phyloP scores from a whole-genome alignment of 306 rosid species.

The Trichosanthes truncata region DNA sequence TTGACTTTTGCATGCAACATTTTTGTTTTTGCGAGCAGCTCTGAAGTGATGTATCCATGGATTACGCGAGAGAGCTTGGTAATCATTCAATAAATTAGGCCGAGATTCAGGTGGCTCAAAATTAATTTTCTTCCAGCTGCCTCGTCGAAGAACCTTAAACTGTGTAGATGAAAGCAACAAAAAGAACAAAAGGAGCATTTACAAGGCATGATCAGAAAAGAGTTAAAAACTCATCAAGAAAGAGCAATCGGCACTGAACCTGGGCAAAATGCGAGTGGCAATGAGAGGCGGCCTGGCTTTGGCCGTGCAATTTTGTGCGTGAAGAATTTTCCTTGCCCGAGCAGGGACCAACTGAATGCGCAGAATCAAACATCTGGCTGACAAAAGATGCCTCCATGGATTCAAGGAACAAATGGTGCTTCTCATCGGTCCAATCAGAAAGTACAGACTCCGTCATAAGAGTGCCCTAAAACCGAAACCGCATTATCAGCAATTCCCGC shows the following conservation, averaged over 20 bases:
- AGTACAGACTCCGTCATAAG: slow-evolving; percentile 22
- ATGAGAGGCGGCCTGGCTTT: neutral
- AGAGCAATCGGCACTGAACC: slow-evolving; percentile 28
- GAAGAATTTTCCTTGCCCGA: neutral
- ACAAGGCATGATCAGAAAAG: neutral
- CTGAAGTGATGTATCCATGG: slow-evolving; percentile 59
- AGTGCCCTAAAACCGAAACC: slow-evolving; percentile 8
- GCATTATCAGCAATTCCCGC: neutral
- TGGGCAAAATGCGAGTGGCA: slow-evolving; percentile 20
- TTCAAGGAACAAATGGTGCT: slow-evolving; percentile 66
- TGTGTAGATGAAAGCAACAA: neutral
- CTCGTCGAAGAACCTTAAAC: slow-evolving; percentile 54
- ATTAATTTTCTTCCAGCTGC: slow-evolving; percentile 42
- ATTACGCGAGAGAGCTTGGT: slow-evolving; percentile 19
- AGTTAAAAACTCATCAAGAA: neutral
- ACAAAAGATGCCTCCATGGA: slow-evolving; percentile 82
- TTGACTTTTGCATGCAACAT: slow-evolving; percentile 11
- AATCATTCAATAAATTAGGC: slow-evolving; percentile 11
- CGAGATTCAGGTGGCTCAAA: slow-evolving; percentile 29
- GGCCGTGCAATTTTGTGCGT: slow-evolving; percentile 1
- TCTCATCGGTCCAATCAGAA: slow-evolving; percentile 67
- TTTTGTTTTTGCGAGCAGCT: slow-evolving; percentile 22
- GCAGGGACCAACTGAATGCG: slow-evolving; percentile 23
- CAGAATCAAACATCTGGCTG: slow-evolving; percentile 39
- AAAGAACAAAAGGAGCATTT: neutral